Conservation (phyloP, 1,139 yeast genomes). For the Diutina neorugosa region DNA sequence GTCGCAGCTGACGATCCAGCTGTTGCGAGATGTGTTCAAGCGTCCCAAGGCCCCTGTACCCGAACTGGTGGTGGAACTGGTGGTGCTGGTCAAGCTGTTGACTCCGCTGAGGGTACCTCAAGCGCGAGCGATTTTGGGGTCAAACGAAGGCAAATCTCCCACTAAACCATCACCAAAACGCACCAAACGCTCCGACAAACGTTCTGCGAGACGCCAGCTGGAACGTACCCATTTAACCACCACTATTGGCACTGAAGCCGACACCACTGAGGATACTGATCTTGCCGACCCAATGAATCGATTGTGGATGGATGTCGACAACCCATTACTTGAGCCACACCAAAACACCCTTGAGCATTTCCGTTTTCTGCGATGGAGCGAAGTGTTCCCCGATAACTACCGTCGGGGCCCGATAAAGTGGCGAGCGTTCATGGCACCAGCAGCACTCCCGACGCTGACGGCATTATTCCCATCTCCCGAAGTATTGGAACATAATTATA, state of each 20-base stretch:
- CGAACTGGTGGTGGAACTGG: not conserved
- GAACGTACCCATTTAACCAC: not conserved
- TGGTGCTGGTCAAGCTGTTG: not conserved
- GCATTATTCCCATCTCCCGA: conserved; percentile 59
- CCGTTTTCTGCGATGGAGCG: conserved; percentile 60
- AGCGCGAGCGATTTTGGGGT: not conserved
- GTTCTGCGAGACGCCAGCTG: not conserved
- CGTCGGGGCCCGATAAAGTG: conserved; percentile 68
- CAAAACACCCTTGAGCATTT: conserved; percentile 21
- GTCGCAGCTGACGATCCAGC: not conserved
- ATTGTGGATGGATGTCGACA: conserved; percentile 57
- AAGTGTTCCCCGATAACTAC: conserved; percentile 65
- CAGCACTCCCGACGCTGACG: conserved; percentile 75
- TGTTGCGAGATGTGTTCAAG: not conserved
- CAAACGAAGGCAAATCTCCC: not conserved
- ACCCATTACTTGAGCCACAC: conserved; percentile 53
- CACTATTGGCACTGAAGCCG: not conserved
- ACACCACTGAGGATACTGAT: not conserved
- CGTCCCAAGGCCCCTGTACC: not conserved
- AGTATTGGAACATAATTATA: conserved; percentile 48
- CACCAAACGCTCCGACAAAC: not conserved
- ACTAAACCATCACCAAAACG: not conserved
- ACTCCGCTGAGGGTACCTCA: not conserved
- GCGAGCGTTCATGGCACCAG: conserved; percentile 89
- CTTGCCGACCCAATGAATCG: conserved; percentile 4